These are phyloP conservation scores for Scutellaria barbata DNA, from an alignment of 257 asterid species.

Conservation along the genomic window DNA sequence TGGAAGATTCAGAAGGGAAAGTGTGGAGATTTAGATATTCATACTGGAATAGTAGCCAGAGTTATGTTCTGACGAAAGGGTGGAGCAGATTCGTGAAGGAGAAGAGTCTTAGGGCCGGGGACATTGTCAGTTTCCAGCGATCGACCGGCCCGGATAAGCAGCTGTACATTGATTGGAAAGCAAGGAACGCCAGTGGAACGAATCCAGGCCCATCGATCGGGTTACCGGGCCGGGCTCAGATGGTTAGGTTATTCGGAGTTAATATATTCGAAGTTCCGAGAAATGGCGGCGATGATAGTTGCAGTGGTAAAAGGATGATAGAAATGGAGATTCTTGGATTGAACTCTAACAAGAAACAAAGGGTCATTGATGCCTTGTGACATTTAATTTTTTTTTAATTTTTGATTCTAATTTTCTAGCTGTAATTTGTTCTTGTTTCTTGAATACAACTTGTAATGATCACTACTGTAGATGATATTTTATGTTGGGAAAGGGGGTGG, in stretches of 20 bases:
- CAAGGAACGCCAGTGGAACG: constrained; percentile 25
- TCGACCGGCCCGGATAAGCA: constrained; percentile 63
- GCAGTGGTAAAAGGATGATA: constrained; percentile 65
- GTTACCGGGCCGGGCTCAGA: constrained; percentile 14
- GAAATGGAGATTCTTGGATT: constrained; percentile 65
- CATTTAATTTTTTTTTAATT: constrained; percentile 10
- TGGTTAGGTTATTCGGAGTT: constrained; percentile 74
- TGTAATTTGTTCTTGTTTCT: constrained; percentile 13
- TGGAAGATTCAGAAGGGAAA: constrained; percentile 70
- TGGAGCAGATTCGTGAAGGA: constrained; percentile 95
- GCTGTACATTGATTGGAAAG: constrained; percentile 68
- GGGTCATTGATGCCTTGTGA: constrained; percentile 74
- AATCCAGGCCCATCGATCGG: not conserved
- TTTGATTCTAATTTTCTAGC: not conserved
- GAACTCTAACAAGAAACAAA: constrained; percentile 63
- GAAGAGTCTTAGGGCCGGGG: constrained; percentile 70
- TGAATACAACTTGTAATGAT: constrained; percentile 14
- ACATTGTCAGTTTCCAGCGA: constrained; percentile 63
- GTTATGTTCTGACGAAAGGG: constrained; percentile 82
- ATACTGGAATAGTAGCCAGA: constrained; percentile 89
- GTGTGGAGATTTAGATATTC: constrained; percentile 89
- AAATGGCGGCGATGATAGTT: constrained; percentile 29
- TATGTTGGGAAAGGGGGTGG: constrained; percentile 22
- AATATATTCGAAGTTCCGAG: constrained; percentile 55
- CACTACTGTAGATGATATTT: constrained; percentile 34